Conservation (phyloP, 2,329 filamentous ascomycete genomes). For the Fusarium humuli region DNA sequence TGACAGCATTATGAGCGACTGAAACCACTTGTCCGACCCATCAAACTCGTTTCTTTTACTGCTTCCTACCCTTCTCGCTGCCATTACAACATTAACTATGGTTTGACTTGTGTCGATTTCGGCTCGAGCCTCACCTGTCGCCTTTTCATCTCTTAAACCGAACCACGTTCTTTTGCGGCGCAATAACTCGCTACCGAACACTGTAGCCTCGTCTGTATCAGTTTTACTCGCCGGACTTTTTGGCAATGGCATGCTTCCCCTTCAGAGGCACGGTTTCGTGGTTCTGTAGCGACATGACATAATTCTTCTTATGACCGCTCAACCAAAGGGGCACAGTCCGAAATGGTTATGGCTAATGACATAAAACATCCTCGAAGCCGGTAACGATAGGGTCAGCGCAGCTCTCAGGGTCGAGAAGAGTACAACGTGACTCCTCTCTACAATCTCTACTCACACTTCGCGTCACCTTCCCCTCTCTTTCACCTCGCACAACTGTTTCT, state of each 20-base stretch:
- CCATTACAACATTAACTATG: slow-evolving; percentile 33
- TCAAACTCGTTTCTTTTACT: slow-evolving; percentile 43
- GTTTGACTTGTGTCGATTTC: slow-evolving; percentile 18
- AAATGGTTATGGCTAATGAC: slow-evolving; percentile 45
- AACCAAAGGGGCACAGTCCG: slow-evolving; percentile 36
- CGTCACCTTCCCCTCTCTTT: slow-evolving; percentile 42
- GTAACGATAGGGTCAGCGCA: slow-evolving; percentile 40
- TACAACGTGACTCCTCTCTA: slow-evolving; percentile 46
- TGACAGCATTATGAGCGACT: slow-evolving; percentile 57
- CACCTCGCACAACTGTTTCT: slow-evolving; percentile 41
- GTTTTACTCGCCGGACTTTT: slow-evolving; percentile 28
- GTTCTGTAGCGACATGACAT: slow-evolving; percentile 31
- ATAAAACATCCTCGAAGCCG: slow-evolving; percentile 34
- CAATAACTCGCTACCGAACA: slow-evolving; percentile 33
- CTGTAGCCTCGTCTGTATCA: slow-evolving; percentile 41
- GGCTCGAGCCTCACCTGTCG: slow-evolving; percentile 19
- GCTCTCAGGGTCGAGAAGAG: slow-evolving; percentile 43
- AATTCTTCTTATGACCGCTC: slow-evolving; percentile 41
- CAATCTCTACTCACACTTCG: slow-evolving; percentile 46
- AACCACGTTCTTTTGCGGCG: slow-evolving; percentile 40
- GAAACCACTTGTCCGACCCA: slow-evolving; percentile 32
- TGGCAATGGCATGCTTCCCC: slow-evolving; percentile 34
- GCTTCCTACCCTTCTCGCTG: slow-evolving; percentile 42
- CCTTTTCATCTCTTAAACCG: slow-evolving; percentile 30
- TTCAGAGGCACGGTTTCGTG: slow-evolving; percentile 31